Evolutionary conservation across 129 eudicot genomes (phyloP), one percentile per base, ranked within the genome.

Genomic region (Saussurea involucrata): DNA sequence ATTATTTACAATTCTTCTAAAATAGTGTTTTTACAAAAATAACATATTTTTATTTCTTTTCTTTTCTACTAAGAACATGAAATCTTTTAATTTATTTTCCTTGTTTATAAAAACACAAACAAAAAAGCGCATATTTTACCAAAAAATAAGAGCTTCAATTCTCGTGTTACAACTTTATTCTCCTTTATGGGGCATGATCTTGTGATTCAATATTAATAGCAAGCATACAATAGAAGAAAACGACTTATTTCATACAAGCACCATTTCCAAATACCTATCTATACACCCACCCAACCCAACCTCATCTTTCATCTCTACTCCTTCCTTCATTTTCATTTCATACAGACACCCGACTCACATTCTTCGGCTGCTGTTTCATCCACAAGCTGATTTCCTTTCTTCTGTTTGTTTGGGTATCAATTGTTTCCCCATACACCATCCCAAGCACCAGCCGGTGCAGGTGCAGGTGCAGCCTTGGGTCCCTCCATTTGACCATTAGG

Each of bases 361-460:
- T 60, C 24, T 36, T 58, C 25, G 5, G 40, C 57, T 22, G 25
- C 55, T 60, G 72, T 27, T 53, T 57, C 64, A 42, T 49, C n/a
- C 4, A 46, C 24, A 66, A 15, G 68, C 18, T 32, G 73, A 28
- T 36, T 60, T 66, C 75, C 44, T 34, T 73, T 57, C 71, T 68
- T 68, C 74, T 9, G 15, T 66, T 55, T 66, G 73, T 40, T 21
- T 58, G 15, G n/a, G 49, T 61, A 68, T 73, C 73, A 71, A 61
- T 85, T 78, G 75, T 78, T 78, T 63, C 93, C 98, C 98, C 98
- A 94, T 8, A 94, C 96, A 27, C 85, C 86, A 36, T 95, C 97
- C 97, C 97, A 95, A 6, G 73, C 86, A 77, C 96, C 96, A 78
- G 86, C 76, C 1, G 96, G 90, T 29, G 90, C 94, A 77, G 84